Conservation (phyloP, 1,284 basidiomycete species). For the Moesziomyces aphidis region DNA sequence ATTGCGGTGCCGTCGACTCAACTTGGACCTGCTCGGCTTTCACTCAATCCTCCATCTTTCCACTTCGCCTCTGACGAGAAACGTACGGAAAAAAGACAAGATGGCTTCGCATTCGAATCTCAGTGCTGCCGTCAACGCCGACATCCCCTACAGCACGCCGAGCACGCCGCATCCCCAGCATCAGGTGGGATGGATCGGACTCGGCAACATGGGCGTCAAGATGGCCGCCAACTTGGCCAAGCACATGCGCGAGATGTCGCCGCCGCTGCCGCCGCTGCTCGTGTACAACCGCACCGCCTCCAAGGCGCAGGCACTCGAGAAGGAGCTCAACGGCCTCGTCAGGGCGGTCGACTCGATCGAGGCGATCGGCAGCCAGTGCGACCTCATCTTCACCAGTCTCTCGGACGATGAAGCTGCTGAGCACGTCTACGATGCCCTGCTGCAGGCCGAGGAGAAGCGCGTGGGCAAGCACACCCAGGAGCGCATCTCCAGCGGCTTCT, state of each 20-base stretch:
- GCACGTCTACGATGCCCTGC: conserved; percentile 76
- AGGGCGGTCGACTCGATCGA: conserved; percentile 73
- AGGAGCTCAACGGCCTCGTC: conserved; percentile 73
- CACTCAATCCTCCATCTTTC: background rate
- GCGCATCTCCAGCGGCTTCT: conserved; percentile 41
- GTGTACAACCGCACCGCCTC: conserved; percentile 77
- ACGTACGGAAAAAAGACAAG: background rate
- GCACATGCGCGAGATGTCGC: conserved; percentile 65
- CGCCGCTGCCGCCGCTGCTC: conserved; percentile 53
- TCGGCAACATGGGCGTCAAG: conserved; percentile 74
- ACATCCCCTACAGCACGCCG: conserved; percentile 50
- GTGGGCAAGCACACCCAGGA: conserved; percentile 66
- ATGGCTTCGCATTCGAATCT: conserved; percentile 29
- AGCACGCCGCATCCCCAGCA: conserved; percentile 53
- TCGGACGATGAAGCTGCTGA: conserved; percentile 80
- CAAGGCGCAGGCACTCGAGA: conserved; percentile 74
- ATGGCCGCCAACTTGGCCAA: conserved; percentile 82
- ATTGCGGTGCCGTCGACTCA: background rate
- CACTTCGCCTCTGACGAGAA: conserved; percentile 1
- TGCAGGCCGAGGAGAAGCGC: conserved; percentile 69
- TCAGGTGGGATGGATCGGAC: conserved; percentile 55
- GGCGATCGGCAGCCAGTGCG: conserved; percentile 76
- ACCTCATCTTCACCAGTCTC: conserved; percentile 83
- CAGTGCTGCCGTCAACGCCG: conserved; percentile 18
- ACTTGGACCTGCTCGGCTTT: background rate